Conservation (phyloP, 176 grass and related monocot species). For the Avena eriantha region DNA sequence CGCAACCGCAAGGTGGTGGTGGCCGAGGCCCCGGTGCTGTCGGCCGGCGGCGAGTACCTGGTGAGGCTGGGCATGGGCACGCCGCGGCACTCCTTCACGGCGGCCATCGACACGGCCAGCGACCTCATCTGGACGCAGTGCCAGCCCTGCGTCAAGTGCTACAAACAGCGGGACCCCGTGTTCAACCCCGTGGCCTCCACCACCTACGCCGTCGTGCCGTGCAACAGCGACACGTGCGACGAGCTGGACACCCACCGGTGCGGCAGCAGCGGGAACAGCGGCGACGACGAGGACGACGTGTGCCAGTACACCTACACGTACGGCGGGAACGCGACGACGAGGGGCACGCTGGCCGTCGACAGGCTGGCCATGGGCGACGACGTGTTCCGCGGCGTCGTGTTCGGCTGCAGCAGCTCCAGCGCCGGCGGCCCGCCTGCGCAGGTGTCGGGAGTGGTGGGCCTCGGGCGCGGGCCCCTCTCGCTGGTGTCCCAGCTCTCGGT, state of each 20-base stretch:
- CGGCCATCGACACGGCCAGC: constrained; percentile 63
- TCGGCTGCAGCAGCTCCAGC: constrained; percentile 64
- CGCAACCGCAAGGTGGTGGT: constrained; percentile 16
- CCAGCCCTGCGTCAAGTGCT: constrained; percentile 62
- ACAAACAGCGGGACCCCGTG: constrained; percentile 52
- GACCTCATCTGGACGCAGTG: constrained; percentile 70
- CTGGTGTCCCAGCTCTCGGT: constrained; percentile 55
- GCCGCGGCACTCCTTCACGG: constrained; percentile 45
- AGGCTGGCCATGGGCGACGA: constrained; percentile 46
- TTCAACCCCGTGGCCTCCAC: constrained; percentile 62
- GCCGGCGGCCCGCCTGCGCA: constrained; percentile 5
- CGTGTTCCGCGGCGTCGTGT: constrained; percentile 46
- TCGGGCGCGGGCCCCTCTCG: constrained; percentile 56
- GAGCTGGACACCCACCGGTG: constrained; percentile 39
- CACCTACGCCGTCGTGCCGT: constrained; percentile 52
- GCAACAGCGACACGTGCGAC: constrained; percentile 50
- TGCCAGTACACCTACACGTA: constrained; percentile 69
- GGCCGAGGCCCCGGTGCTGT: constrained; percentile 31
- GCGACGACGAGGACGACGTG: constrained; percentile 40
- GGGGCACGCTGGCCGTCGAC: constrained; percentile 57
- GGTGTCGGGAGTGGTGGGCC: constrained; percentile 57
- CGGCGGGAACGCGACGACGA: constrained; percentile 51
- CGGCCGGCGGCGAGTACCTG: constrained; percentile 61
- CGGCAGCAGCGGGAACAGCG: not conserved
- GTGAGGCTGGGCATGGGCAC: constrained; percentile 60